These are phyloP conservation scores for Clarireedia hainanense DNA, from an alignment of 2,329 filamentous ascomycete species.

Conservation along the genomic window DNA sequence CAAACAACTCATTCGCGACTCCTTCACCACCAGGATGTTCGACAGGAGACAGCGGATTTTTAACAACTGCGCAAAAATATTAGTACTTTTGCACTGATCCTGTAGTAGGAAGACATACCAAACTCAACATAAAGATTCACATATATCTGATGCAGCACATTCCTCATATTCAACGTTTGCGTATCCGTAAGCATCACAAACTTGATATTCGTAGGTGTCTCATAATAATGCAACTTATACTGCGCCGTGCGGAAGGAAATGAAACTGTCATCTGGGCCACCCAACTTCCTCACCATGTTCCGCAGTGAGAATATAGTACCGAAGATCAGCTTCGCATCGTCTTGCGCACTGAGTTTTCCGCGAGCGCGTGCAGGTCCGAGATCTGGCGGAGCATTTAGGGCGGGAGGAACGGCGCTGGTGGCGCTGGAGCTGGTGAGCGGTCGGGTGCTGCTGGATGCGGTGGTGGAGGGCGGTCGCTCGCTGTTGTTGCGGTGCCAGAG, in stretches of 20 bases:
- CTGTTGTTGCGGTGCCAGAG: conserved; percentile 51
- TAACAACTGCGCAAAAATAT: conserved; percentile 46
- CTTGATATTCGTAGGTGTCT: conserved; percentile 90
- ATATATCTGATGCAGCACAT: conserved; percentile 95
- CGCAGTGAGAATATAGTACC: conserved; percentile 92
- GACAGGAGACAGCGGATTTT: conserved; percentile 60
- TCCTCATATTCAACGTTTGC: conserved; percentile 79
- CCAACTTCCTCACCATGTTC: conserved; percentile 94
- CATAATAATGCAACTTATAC: conserved; percentile 99
- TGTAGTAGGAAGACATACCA: conserved; percentile 43
- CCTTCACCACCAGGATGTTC: conserved; percentile 62
- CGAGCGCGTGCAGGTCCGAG: conserved; percentile 25
- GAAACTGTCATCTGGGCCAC: conserved; percentile 89
- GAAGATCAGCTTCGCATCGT: conserved; percentile 96
- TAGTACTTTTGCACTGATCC: neutral
- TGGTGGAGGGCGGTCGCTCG: conserved; percentile 22
- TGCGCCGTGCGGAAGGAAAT: conserved; percentile 87
- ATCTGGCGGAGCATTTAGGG: conserved; percentile 22
- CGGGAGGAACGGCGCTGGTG: conserved; percentile 32
- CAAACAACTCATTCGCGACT: conserved; percentile 65
- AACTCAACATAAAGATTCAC: conserved; percentile 98
- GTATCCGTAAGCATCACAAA: conserved; percentile 96
- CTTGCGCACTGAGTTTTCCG: conserved; percentile 42
- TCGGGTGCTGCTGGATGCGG: conserved; percentile 38
- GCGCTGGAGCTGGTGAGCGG: conserved; percentile 40